A percentile compares a stretch with the other conserved stretches of the same genome.
Evolutionary conservation across 257 asterid species (phyloP).

Genomic region (Anisodus acutangulus): DNA sequence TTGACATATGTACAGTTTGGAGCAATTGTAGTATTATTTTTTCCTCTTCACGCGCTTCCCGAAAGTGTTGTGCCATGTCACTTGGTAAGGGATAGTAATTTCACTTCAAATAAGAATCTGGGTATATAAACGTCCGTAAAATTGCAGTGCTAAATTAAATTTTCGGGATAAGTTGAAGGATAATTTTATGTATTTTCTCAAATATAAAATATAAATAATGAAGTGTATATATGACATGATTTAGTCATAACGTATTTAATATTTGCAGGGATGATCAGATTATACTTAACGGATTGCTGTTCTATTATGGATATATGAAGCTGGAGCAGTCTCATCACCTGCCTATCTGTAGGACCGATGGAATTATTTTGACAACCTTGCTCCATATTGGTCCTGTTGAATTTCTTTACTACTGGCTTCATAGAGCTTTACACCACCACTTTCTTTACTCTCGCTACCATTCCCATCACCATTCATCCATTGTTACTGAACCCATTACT

Average conservation of each 20-base stretch:
- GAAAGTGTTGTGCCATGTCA: no score
- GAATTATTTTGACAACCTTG: constrained; percentile 57
- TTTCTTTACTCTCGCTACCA: constrained; percentile 87
- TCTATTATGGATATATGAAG: constrained; percentile 42
- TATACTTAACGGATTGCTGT: constrained; percentile 65
- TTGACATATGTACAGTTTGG: no score
- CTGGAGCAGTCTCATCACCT: constrained; percentile 36
- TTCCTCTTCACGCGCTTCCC: no score
- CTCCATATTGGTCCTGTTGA: constrained; percentile 81
- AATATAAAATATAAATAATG: no score
- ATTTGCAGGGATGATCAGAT: constrained; percentile 84
- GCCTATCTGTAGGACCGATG: constrained; percentile 73
- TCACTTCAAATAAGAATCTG: no score
- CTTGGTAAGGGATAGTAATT: no score
- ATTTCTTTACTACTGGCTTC: constrained; percentile 91
- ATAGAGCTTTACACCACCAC: constrained; percentile 93
- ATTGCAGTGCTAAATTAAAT: no score
- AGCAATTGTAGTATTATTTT: no score
- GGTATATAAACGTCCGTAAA: no score
- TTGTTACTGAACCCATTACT: constrained; percentile 90
- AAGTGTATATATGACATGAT: no score
- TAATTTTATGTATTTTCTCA: no score
- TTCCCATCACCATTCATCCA: constrained; percentile 91
- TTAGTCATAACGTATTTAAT: background rate
- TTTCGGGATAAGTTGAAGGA: no score